These are phyloP conservation scores for Limnanthes douglasii DNA, from an alignment of 345 rosid species.

Conservation along the genomic window DNA sequence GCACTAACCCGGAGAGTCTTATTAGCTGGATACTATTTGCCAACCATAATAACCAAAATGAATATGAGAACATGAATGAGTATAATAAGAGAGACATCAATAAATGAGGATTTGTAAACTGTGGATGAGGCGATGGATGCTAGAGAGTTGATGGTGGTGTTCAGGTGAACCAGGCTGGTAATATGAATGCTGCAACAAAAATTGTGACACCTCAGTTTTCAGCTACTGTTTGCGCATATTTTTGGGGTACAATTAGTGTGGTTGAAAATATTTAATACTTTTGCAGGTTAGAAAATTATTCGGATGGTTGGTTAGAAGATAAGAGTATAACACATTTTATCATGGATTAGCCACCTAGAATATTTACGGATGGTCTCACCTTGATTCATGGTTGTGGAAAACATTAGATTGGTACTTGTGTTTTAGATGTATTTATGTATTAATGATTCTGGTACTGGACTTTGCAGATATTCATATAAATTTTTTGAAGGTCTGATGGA, in stretches of 20 bases:
- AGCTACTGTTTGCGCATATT: conserved; percentile 22
- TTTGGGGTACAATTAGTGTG: background rate
- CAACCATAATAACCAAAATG: too few species aligned
- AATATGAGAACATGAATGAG: conserved; percentile 25
- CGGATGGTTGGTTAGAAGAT: background rate
- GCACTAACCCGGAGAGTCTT: too few species aligned
- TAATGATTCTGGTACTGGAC: too few species aligned
- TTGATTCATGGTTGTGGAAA: too few species aligned
- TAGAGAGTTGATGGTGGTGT: conserved; percentile 37
- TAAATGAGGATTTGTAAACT: conserved; percentile 39
- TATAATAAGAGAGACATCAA: conserved; percentile 25
- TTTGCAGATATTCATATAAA: too few species aligned
- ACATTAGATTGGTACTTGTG: too few species aligned
- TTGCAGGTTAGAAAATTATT: background rate
- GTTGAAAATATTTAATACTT: background rate
- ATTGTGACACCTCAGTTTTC: conserved; percentile 27
- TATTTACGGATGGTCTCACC: too few species aligned
- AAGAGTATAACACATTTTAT: too few species aligned
- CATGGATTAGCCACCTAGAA: too few species aligned
- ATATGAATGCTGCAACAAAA: conserved; percentile 20
- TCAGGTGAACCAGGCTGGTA: conserved; percentile 28
- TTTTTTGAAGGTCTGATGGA: too few species aligned
- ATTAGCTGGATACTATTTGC: too few species aligned
- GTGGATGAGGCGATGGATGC: conserved; percentile 45
- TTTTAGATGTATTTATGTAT: too few species aligned